A percentile compares a stretch with the other conserved stretches of the same genome.
Conservation (phyloP, 2,329 filamentous ascomycete species). For the Paramyrothecium sp. region DNA sequence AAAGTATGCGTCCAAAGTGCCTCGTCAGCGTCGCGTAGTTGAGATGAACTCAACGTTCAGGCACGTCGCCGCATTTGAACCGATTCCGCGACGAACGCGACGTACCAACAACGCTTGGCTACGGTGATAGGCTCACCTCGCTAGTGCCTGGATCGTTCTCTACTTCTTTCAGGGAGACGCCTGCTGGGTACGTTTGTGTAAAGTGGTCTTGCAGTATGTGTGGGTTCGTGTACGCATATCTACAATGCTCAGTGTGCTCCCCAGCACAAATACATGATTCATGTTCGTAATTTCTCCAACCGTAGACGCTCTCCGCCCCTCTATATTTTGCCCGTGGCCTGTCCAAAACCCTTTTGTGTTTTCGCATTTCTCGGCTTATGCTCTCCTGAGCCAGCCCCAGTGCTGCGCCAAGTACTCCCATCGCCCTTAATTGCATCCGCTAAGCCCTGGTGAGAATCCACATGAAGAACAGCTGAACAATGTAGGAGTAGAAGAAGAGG, state of each 20-base stretch:
- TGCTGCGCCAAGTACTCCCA: not conserved
- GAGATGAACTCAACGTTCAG: too few relatives aligned
- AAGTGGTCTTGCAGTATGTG: too few relatives aligned
- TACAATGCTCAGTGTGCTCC: not conserved
- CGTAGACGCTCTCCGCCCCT: not conserved
- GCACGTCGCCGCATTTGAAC: too few relatives aligned
- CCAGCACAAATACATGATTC: not conserved
- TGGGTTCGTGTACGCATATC: too few relatives aligned
- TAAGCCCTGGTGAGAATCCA: conserved; percentile 61
- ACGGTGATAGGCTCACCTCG: too few relatives aligned
- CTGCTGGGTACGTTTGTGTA: too few relatives aligned
- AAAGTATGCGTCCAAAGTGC: too few relatives aligned
- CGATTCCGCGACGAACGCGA: too few relatives aligned
- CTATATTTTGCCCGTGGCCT: not conserved
- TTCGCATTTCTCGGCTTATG: not conserved
- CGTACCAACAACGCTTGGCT: too few relatives aligned
- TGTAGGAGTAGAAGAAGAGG: conserved; percentile 89
- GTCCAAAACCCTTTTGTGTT: not conserved
- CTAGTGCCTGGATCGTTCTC: too few relatives aligned
- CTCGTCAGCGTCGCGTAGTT: too few relatives aligned
- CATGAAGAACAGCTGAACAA: conserved; percentile 94
- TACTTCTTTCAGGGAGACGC: too few relatives aligned
- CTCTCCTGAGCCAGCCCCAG: not conserved
- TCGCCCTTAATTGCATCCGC: not conserved
- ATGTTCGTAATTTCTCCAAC: not conserved